Percentiles rank a stretch among this genome's conserved stretches.
phyloP scores from a whole-genome alignment of 331 rosid species.

The Acacia pycnantha region DNA sequence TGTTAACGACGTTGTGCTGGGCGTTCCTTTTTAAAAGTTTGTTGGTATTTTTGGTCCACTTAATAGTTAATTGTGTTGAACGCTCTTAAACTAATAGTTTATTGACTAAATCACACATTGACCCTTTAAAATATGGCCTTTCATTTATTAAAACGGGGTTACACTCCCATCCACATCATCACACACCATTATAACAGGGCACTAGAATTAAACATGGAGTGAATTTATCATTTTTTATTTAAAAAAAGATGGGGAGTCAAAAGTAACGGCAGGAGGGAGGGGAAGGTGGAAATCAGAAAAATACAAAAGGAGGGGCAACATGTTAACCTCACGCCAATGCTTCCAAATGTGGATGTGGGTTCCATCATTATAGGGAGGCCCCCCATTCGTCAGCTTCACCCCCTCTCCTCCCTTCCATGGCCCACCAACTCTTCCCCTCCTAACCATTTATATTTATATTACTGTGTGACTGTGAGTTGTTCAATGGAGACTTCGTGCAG shows the following conservation, averaged over 20 bases:
- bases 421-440: too few relatives aligned
- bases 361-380: conserved; percentile 27
- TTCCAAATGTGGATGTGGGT: conserved; percentile 35
- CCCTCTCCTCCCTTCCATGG: not conserved
- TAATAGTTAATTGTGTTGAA: too few relatives aligned
- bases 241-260: not conserved
- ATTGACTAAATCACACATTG: too few relatives aligned
- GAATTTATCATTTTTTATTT: too few relatives aligned
- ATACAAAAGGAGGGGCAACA: conserved; percentile 23
- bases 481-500: too few relatives aligned
- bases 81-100: too few relatives aligned
- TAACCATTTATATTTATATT: too few relatives aligned
- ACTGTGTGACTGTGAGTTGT: too few relatives aligned
- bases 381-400: not conserved
- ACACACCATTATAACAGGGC: not conserved
- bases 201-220: too few relatives aligned
- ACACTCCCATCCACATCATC: not conserved
- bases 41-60: too few relatives aligned
- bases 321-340: conserved; percentile 38
- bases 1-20: too few relatives aligned
- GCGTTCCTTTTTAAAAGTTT: too few relatives aligned
- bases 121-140: not conserved
- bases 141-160: not conserved
- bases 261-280: not conserved
- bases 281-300: not conserved